A percentile compares a stretch with the other conserved stretches of the same genome.
phyloP scores from a whole-genome alignment of 768 basidiomycete genomes.

The Suillus variegatus region DNA sequence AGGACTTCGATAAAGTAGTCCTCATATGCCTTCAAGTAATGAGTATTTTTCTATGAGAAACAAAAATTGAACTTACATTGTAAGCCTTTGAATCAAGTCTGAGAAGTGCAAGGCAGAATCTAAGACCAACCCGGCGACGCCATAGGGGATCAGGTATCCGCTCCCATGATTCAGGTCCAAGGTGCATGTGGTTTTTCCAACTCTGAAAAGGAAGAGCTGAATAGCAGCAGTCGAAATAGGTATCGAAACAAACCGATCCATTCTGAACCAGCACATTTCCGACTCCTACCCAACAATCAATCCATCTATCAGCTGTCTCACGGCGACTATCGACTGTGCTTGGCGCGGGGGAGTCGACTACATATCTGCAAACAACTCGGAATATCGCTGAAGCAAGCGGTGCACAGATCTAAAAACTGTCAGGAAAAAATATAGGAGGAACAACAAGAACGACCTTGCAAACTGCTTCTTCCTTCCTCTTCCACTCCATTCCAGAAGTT shows the following conservation, averaged over 20 bases:
- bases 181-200: constrained; percentile 60
- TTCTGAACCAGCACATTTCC: constrained; percentile 61
- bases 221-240: not conserved
- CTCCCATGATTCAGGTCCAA: constrained; percentile 54
- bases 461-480: constrained; percentile 48
- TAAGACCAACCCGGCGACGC: constrained; percentile 60
- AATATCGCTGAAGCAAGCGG: constrained; percentile 55
- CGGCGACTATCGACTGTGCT: constrained; percentile 21
- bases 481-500: constrained; percentile 28
- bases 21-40: constrained; percentile 39
- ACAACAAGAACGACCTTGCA: constrained; percentile 43
- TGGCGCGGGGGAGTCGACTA: constrained; percentile 34
- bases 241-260: constrained; percentile 15
- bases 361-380: constrained; percentile 51
- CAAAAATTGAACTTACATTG: constrained; percentile 39
- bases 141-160: constrained; percentile 52
- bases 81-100: constrained; percentile 64
- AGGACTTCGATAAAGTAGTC: constrained; percentile 57
- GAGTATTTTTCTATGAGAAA: constrained; percentile 1
- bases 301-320: constrained; percentile 53
- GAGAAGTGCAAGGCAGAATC: constrained; percentile 59
- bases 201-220: constrained; percentile 38
- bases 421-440: not conserved
- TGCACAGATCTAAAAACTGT: not conserved
- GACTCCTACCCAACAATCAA: constrained; percentile 77